A percentile compares a stretch with the other conserved stretches of the same genome.
Evolutionary conservation across 495 filamentous ascomycete species (phyloP).

Genomic region (Oidiodendron maius): DNA sequence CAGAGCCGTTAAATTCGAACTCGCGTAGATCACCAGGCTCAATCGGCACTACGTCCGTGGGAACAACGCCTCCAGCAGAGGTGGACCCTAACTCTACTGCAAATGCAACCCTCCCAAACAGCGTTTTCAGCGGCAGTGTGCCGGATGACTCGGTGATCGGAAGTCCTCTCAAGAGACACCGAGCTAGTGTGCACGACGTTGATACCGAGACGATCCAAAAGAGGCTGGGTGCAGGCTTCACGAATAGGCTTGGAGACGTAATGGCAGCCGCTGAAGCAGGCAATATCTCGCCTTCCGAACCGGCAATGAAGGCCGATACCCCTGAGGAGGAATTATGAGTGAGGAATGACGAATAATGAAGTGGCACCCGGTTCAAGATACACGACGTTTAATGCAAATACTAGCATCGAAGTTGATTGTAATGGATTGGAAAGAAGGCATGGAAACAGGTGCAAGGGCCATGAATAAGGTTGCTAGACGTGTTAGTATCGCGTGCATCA

Average conservation of each 20-base stretch:
- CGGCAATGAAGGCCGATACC: conserved; percentile 19
- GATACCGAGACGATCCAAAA: conserved; percentile 43
- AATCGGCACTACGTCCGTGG: conserved; percentile 38
- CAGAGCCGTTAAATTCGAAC: conserved; percentile 57
- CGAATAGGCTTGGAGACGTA: conserved; percentile 9
- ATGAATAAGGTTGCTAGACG: no score
- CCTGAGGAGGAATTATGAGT: conserved; percentile 42
- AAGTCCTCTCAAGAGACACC: conserved; percentile 79
- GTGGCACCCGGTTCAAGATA: no score
- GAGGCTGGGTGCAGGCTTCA: conserved; percentile 14
- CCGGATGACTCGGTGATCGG: conserved; percentile 53
- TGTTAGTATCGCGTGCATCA: no score
- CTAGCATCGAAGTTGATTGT: no score
- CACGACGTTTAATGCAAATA: no score
- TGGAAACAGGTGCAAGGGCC: no score
- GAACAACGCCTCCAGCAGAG: conserved; percentile 22
- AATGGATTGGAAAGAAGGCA: neutral
- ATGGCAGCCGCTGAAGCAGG: conserved; percentile 30
- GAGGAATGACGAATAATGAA: no score
- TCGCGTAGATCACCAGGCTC: conserved; percentile 33
- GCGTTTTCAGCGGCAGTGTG: conserved; percentile 13
- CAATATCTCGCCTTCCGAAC: conserved; percentile 24
- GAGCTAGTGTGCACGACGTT: conserved; percentile 60
- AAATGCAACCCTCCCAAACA: conserved; percentile 15
- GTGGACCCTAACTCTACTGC: conserved; percentile 24